Conservation (phyloP, 768 basidiomycete genomes). For the Kondoa malvinella region DNA sequence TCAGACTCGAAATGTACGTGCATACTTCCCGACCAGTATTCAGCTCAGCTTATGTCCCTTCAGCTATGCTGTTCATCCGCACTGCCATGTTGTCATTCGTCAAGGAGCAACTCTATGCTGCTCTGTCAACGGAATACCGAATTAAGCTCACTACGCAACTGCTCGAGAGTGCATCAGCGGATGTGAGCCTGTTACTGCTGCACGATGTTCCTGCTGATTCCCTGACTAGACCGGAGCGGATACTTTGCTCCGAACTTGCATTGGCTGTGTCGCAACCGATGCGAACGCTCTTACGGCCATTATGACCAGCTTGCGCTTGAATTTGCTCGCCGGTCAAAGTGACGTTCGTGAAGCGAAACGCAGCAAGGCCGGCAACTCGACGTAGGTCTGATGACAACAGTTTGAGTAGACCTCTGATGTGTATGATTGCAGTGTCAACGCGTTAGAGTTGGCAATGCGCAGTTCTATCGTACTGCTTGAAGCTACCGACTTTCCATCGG, state of each 20-base stretch:
- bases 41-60: not conserved
- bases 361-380: too few species aligned
- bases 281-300: not conserved
- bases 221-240: not conserved
- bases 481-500: not conserved
- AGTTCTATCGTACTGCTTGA: not conserved
- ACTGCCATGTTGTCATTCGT: not conserved
- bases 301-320: not conserved
- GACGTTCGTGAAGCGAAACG: not conserved
- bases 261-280: not conserved
- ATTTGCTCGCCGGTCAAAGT: not conserved
- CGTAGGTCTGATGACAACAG: too few species aligned
- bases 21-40: not conserved
- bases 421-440: not conserved
- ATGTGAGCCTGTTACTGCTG: not conserved
- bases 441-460: not conserved
- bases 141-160: not conserved
- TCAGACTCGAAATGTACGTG: not conserved
- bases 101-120: not conserved
- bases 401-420: too few species aligned
- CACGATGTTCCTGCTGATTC: not conserved
- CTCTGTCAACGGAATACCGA: not conserved
- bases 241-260: not conserved
- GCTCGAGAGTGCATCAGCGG: not conserved
- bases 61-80: not conserved